phyloP scores from a whole-genome alignment of 2,329 filamentous ascomycete genomes.

The Colletotrichum sp. region DNA sequence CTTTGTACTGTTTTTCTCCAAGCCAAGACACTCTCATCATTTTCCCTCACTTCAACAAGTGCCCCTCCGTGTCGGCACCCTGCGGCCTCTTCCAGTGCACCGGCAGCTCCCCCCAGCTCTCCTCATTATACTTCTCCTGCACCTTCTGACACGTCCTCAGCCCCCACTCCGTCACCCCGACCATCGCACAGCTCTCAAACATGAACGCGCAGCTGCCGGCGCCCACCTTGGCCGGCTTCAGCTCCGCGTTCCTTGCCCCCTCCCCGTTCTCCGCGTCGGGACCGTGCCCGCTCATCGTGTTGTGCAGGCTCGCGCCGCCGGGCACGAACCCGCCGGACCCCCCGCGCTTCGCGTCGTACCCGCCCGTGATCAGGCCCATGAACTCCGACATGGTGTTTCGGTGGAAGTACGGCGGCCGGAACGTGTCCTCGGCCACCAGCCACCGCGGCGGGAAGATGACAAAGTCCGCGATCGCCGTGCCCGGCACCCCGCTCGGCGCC shows the following conservation, averaged over 20 bases:
- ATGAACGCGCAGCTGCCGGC: slow-evolving; percentile 69
- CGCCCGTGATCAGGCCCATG: slow-evolving; percentile 63
- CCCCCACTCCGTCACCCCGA: slow-evolving; percentile 76
- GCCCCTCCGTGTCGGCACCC: slow-evolving; percentile 27
- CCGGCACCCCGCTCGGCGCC: slow-evolving; percentile 62
- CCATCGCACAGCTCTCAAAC: slow-evolving; percentile 73
- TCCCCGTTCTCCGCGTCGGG: slow-evolving; percentile 63
- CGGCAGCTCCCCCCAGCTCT: slow-evolving; percentile 78
- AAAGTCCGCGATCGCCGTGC: slow-evolving; percentile 73
- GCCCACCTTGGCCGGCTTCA: slow-evolving; percentile 63
- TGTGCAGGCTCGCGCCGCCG: slow-evolving; percentile 68
- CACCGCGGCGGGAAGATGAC: slow-evolving; percentile 76
- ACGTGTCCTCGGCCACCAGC: slow-evolving; percentile 73
- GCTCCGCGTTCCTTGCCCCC: slow-evolving; percentile 59
- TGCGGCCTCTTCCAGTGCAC: slow-evolving; percentile 62
- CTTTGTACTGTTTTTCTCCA: not conserved
- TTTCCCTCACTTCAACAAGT: slow-evolving; percentile 29
- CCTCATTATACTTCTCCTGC: slow-evolving; percentile 74
- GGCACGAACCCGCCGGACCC: slow-evolving; percentile 59
- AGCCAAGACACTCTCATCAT: not conserved
- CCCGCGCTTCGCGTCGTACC: slow-evolving; percentile 67
- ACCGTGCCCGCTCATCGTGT: slow-evolving; percentile 72
- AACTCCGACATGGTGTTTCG: slow-evolving; percentile 72
- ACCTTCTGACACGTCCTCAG: slow-evolving; percentile 62
- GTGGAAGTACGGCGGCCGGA: slow-evolving; percentile 76